These are phyloP conservation scores for Corylus americana DNA, from an alignment of 306 rosid genomes.

Conservation along the genomic window DNA sequence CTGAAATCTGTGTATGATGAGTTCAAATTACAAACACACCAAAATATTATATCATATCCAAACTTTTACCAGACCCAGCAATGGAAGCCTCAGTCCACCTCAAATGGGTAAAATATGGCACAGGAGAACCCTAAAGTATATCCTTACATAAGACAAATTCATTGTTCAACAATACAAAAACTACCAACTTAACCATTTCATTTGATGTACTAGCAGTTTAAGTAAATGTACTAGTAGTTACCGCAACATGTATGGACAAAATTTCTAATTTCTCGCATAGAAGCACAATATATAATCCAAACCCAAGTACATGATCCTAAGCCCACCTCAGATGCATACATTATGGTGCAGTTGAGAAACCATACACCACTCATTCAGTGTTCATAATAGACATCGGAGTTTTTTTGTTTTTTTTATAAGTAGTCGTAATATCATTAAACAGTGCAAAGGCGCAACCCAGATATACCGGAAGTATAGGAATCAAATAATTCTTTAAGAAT, in stretches of 20 bases:
- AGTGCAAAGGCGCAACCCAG: too few species aligned
- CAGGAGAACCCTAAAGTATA: neutral
- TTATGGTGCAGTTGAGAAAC: neutral
- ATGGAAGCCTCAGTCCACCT: neutral
- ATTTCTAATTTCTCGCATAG: neutral
- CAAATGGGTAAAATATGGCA: neutral
- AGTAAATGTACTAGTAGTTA: neutral
- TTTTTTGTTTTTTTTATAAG: neutral
- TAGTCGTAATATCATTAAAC: too few species aligned
- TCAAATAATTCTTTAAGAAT: neutral
- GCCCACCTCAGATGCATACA: neutral
- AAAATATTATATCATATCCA: neutral
- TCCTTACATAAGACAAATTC: neutral
- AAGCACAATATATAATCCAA: neutral
- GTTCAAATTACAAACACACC: neutral
- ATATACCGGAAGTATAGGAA: neutral
- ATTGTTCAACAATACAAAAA: neutral
- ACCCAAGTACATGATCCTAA: neutral
- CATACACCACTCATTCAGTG: neutral
- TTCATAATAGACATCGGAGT: neutral
- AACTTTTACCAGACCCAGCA: neutral
- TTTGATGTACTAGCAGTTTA: neutral
- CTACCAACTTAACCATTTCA: neutral
- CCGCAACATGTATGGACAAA: neutral
- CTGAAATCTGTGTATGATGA: neutral